Conservation (phyloP, 1,139 yeast genomes). For the Yamadazyma taylorii region DNA sequence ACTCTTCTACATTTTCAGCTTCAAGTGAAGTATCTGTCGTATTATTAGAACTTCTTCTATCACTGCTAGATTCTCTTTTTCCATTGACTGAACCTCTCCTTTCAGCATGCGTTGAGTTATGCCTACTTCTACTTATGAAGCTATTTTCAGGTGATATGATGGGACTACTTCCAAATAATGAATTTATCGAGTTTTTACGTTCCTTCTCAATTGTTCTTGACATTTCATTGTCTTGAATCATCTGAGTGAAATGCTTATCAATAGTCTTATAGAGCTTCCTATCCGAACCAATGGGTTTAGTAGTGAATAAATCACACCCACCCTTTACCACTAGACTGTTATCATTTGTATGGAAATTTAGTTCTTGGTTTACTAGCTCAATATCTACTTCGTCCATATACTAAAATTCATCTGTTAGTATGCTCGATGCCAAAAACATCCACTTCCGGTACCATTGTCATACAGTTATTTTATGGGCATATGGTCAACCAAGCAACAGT, state of each 20-base stretch:
- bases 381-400: slow-evolving; percentile 91
- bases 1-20: slow-evolving; percentile 42
- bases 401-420: slow-evolving; percentile 30
- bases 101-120: slow-evolving; percentile 1
- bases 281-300: slow-evolving; percentile 90
- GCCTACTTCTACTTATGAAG: slow-evolving; percentile 16
- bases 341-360: slow-evolving; percentile 85
- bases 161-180: slow-evolving; percentile 39
- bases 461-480: too few species aligned
- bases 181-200: slow-evolving; percentile 37
- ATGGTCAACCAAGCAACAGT: too few species aligned
- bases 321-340: slow-evolving; percentile 73
- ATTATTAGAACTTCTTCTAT: slow-evolving; percentile 22
- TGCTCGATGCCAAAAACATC: too few species aligned
- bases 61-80: slow-evolving; percentile 19
- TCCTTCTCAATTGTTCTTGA: slow-evolving; percentile 44
- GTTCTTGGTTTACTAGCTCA: slow-evolving; percentile 82
- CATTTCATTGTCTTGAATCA: slow-evolving; percentile 55
- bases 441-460: too few species aligned
- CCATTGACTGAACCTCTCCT: slow-evolving; percentile 7
- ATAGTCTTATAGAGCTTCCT: slow-evolving; percentile 83
- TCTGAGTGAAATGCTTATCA: slow-evolving; percentile 74
- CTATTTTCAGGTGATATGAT: slow-evolving; percentile 24
- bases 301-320: slow-evolving; percentile 92
- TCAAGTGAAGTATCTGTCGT: slow-evolving; percentile 23